Evolutionary conservation across 106 monocot genomes (phyloP).

Genomic region (Acorus gramineus): DNA sequence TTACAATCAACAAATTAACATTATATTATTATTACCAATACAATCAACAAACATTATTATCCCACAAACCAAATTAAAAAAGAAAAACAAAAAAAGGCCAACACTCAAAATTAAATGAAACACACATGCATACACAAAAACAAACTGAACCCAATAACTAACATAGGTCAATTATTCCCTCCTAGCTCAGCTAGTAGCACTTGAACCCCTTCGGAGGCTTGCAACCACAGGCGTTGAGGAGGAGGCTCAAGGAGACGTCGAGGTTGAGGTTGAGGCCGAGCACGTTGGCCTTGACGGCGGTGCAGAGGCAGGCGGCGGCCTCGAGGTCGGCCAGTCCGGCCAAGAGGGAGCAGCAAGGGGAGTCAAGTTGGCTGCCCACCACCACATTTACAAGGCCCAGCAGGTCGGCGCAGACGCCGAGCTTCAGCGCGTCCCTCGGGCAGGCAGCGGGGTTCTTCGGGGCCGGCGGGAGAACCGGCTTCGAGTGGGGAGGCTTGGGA

Average conservation of each 20-base stretch:
- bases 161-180: too few species aligned
- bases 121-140: too few species aligned
- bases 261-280: slow-evolving; percentile 16
- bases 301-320: slow-evolving; percentile 33
- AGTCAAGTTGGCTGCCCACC: slow-evolving; percentile 5
- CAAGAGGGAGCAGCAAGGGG: neutral
- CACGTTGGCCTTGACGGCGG: slow-evolving; percentile 24
- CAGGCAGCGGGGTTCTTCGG: neutral
- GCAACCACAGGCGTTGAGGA: slow-evolving; percentile 12
- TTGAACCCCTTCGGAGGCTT: slow-evolving; percentile 10
- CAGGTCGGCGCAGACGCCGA: slow-evolving; percentile 14
- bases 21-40: too few species aligned
- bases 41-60: too few species aligned
- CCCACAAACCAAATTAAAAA: too few species aligned
- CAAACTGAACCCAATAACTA: too few species aligned
- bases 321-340: slow-evolving; percentile 23
- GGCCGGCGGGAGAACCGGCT: too few species aligned
- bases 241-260: slow-evolving; percentile 3
- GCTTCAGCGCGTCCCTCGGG: slow-evolving; percentile 14
- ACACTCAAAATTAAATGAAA: too few species aligned
- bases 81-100: too few species aligned
- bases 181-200: neutral
- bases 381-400: slow-evolving; percentile 6
- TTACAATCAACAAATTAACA: too few species aligned
- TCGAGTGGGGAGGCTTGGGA: too few species aligned